Percentiles rank a stretch among this genome's conserved stretches.
Conservation (phyloP, 2,329 filamentous ascomycete species). For the Penicillium sp. region DNA sequence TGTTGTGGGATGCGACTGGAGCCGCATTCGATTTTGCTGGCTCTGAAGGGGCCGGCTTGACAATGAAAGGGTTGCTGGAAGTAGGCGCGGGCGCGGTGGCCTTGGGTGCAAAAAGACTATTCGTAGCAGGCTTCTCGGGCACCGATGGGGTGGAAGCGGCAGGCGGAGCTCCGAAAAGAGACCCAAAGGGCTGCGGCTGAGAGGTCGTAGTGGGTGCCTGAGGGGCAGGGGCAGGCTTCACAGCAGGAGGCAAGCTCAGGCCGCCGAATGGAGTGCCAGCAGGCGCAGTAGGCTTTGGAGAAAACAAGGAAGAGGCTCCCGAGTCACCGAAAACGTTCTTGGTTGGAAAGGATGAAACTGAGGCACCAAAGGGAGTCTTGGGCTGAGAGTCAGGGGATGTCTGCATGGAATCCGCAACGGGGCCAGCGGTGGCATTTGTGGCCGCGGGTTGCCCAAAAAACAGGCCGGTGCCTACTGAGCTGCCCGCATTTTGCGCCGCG, state of each 20-base stretch:
- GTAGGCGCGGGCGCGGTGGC: neutral
- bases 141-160: constrained; percentile 5
- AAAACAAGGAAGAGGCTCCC: constrained; percentile 6
- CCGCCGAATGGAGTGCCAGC: constrained; percentile 14
- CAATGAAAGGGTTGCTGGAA: neutral
- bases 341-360: constrained; percentile 5
- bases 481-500: constrained; percentile 10
- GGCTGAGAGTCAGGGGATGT: constrained; percentile 27
- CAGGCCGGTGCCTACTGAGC: constrained; percentile 6
- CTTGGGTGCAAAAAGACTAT: constrained; percentile 2
- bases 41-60: neutral
- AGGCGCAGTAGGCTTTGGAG: constrained; percentile 11
- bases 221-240: constrained; percentile 9
- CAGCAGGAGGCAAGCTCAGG: constrained; percentile 6
- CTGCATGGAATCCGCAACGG: constrained; percentile 27
- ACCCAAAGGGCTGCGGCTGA: constrained; percentile 10
- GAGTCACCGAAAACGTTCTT: constrained; percentile 19
- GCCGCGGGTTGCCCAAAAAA: constrained; percentile 24
- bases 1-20: constrained; percentile 1
- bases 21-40: neutral
- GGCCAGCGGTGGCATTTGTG: constrained; percentile 7
- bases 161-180: constrained; percentile 9
- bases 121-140: neutral
- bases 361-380: constrained; percentile 6
- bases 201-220: constrained; percentile 3